A percentile compares a stretch with the other conserved stretches of the same genome.
Evolutionary conservation across 2,329 filamentous ascomycete genomes (phyloP).

Genomic region (Chrysoporthe puriensis): DNA sequence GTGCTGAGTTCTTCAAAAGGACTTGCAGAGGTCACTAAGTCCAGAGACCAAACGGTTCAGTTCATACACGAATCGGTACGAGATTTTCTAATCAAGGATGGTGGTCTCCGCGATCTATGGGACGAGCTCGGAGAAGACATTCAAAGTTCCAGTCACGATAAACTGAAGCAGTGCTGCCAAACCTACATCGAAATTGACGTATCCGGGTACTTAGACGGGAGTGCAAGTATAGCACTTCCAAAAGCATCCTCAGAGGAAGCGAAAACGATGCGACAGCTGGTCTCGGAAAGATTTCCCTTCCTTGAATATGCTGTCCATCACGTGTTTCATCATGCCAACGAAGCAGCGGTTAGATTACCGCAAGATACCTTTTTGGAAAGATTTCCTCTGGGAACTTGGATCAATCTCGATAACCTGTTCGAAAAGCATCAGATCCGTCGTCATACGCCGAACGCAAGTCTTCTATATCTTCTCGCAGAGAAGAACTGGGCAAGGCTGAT

Average conservation of each 20-base stretch:
- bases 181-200: not conserved
- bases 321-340: slow-evolving; percentile 8
- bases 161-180: slow-evolving; percentile 27
- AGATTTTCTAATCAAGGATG: slow-evolving; percentile 29
- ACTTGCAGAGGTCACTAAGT: slow-evolving; percentile 45
- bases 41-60: slow-evolving; percentile 29
- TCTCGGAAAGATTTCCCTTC: slow-evolving; percentile 5
- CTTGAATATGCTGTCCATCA: slow-evolving; percentile 12
- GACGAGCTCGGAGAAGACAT: slow-evolving; percentile 22
- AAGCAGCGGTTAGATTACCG: slow-evolving; percentile 11
- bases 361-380: not conserved
- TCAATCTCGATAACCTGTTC: slow-evolving; percentile 9
- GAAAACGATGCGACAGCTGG: not conserved
- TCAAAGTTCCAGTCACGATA: slow-evolving; percentile 27
- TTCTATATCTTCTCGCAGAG: slow-evolving; percentile 23
- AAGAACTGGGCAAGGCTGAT: slow-evolving; percentile 20
- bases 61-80: slow-evolving; percentile 11
- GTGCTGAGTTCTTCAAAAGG: slow-evolving; percentile 51
- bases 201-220: not conserved
- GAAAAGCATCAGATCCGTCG: slow-evolving; percentile 9
- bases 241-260: slow-evolving; percentile 16
- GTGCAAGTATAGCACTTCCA: not conserved
- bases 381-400: slow-evolving; percentile 18
- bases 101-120: slow-evolving; percentile 28
- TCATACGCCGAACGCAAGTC: slow-evolving; percentile 16